Base-by-base conservation (phyloP, 345 rosid genomes). In the Hibiscus mutabilis region DNA sequence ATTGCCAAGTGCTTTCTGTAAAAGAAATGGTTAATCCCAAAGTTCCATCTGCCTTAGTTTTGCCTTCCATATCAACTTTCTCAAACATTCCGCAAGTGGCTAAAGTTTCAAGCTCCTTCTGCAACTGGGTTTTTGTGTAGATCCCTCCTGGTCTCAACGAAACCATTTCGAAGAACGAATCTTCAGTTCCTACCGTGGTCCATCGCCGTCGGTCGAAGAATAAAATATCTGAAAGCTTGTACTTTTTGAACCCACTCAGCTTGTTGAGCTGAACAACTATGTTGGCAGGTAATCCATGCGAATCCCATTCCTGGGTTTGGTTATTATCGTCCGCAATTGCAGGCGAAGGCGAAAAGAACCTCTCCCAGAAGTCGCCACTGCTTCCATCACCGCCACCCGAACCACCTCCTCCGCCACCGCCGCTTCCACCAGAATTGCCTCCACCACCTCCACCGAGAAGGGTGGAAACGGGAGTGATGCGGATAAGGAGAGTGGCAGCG, bases 61-160 rank as follows among this genome's bases (percentile, higher is more conserved):
- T 90, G 55, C 89, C 89, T 69, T 92, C 97, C 84, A 96, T 82
- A 22, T 91, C 99, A 16, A 96, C 97, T 68, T 84, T 92, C 87
- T 96, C 98, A 53, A 92, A 96, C 97, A 96, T 92, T n/a, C 97
- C 99, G 16, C 99, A 91, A 9, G 94, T 87, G 37, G 92, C 94
- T 46, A 96, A 82, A 13, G 83, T 84, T 76, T 96, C 97, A 0
- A 96, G 93, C 89, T 96, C 99, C 71, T 91, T 91, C 74, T 82
- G 87, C 13, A 92, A 82, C 78, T 90, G 94, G 1, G 90, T 73
- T 77, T 91, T 91, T 1, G 97, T 89, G 84, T 96, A 96, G 24
- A 91, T 81, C 42, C 97, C 96, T 0, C 96, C 95, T 0, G 97
- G 91, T 21, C 89, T 87, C 22, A 96, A 69, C 6, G 96, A 86